These are phyloP conservation scores for Neopestalotiopsis sp. DNA, from an alignment of 2,329 filamentous ascomycete genomes.

Conservation along the genomic window DNA sequence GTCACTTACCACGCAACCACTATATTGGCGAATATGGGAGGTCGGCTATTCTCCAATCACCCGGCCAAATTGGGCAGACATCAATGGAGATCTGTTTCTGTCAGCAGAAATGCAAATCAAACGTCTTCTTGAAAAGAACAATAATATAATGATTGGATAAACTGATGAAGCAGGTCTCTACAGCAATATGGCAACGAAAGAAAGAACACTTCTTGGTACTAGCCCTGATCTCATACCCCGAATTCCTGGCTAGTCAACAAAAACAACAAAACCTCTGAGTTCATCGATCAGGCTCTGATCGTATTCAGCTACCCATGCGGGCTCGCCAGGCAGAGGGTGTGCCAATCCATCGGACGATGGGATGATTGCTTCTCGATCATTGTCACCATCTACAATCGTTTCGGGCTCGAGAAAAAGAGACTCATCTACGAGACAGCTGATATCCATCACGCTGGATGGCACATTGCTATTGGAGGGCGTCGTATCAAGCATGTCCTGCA, in stretches of 20 bases:
- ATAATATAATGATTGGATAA: background rate
- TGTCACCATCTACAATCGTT: background rate
- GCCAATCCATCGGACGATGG: conserved; percentile 2
- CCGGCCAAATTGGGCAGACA: background rate
- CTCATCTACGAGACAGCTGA: background rate
- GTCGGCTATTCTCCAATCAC: background rate
- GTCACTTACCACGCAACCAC: background rate
- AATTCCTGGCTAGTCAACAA: conserved; percentile 29
- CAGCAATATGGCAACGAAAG: background rate
- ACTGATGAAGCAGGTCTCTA: background rate
- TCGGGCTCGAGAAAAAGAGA: conserved; percentile 1
- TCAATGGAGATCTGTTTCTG: background rate
- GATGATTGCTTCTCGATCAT: background rate
- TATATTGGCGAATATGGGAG: background rate
- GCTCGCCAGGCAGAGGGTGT: conserved; percentile 19
- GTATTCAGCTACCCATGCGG: conserved; percentile 33
- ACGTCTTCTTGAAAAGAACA: background rate
- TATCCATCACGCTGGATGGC: too few relatives aligned
- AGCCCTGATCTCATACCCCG: background rate
- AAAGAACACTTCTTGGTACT: too few relatives aligned
- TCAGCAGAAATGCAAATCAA: background rate
- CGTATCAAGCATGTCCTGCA: too few relatives aligned
- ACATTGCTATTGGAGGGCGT: too few relatives aligned
- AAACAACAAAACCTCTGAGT: conserved; percentile 34
- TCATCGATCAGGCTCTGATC: conserved; percentile 33